A percentile compares a stretch with the other conserved stretches of the same genome.
phyloP scores from a whole-genome alignment of 352 stramenopile genomes.

The Phytophthora cryptogea region DNA sequence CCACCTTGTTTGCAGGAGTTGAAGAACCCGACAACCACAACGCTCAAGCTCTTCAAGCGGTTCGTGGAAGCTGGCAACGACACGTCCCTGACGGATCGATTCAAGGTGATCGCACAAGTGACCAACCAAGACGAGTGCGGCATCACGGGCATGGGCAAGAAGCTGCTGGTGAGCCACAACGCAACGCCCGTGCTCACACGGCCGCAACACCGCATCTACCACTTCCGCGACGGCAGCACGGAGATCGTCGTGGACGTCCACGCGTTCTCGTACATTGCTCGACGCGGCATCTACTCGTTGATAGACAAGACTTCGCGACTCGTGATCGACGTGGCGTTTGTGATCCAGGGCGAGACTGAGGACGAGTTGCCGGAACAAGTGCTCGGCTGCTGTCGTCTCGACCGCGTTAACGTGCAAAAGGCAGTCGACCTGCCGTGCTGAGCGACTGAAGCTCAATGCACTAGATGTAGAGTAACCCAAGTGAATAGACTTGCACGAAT shows the following conservation, averaged over 20 bases:
- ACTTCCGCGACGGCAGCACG: slow-evolving; percentile 64
- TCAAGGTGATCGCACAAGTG: slow-evolving; percentile 88
- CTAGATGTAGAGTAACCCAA: slow-evolving; percentile 16
- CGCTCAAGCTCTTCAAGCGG: slow-evolving; percentile 67
- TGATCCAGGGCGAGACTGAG: slow-evolving; percentile 86
- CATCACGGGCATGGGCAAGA: slow-evolving; percentile 75
- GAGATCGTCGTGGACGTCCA: slow-evolving; percentile 85
- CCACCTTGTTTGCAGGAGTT: slow-evolving; percentile 44
- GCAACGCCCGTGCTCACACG: slow-evolving; percentile 82
- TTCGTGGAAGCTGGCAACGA: slow-evolving; percentile 73
- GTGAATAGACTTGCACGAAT: slow-evolving; percentile 4
- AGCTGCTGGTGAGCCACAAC: slow-evolving; percentile 81
- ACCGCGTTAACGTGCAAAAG: slow-evolving; percentile 69
- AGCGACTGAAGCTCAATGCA: slow-evolving; percentile 5
- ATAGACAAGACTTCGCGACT: slow-evolving; percentile 78
- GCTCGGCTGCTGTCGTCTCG: slow-evolving; percentile 81
- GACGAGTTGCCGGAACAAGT: slow-evolving; percentile 88
- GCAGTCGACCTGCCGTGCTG: slow-evolving; percentile 57
- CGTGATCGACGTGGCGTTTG: slow-evolving; percentile 88
- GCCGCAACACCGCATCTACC: slow-evolving; percentile 85
- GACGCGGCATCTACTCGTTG: slow-evolving; percentile 76
- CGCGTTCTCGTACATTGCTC: slow-evolving; percentile 84
- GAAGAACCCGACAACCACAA: slow-evolving; percentile 57
- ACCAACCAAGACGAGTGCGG: slow-evolving; percentile 86
- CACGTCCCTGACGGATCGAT: slow-evolving; percentile 73